A percentile compares a stretch with the other conserved stretches of the same genome.
phyloP scores from a whole-genome alignment of 2,329 filamentous ascomycete genomes.

The Fonsecaea monophora region DNA sequence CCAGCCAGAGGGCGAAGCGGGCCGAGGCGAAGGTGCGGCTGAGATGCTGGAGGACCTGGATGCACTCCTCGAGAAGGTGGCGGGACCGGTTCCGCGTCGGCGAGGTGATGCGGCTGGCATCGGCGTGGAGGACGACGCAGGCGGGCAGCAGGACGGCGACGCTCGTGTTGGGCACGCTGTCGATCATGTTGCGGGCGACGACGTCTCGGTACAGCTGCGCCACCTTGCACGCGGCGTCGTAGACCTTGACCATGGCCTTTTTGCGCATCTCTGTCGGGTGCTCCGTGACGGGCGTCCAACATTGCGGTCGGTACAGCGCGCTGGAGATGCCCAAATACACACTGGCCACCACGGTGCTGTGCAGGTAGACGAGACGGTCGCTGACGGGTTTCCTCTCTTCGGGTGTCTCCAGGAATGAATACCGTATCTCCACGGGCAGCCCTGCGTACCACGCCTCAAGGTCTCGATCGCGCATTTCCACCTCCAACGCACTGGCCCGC shows the following conservation, averaged over 20 bases:
- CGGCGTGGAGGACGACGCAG: conserved; percentile 3
- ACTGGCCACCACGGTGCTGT: conserved; percentile 86
- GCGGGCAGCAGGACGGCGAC: conserved; percentile 3
- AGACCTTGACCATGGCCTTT: neutral
- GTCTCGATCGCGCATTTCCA: conserved; percentile 5
- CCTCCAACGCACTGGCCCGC: neutral
- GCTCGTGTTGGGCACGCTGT: conserved; percentile 13
- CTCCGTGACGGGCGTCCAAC: neutral
- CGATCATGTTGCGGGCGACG: conserved; percentile 4
- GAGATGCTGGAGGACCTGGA: neutral
- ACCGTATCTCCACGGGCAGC: neutral
- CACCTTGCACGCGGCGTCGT: conserved; percentile 1
- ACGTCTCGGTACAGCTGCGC: neutral
- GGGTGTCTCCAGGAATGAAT: neutral
- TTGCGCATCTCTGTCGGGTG: neutral
- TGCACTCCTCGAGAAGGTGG: neutral
- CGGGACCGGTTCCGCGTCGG: neutral
- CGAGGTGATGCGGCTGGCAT: neutral
- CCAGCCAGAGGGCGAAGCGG: neutral
- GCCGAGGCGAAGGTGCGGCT: neutral
- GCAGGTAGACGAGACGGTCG: conserved; percentile 59
- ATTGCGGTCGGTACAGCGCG: conserved; percentile 83
- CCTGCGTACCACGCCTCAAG: conserved; percentile 11
- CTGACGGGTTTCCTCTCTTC: neutral
- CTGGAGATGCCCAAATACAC: conserved; percentile 92